A percentile compares a stretch with the other conserved stretches of the same genome.
Conservation (phyloP, 305 asterid genomes). For the Rubia balearica region DNA sequence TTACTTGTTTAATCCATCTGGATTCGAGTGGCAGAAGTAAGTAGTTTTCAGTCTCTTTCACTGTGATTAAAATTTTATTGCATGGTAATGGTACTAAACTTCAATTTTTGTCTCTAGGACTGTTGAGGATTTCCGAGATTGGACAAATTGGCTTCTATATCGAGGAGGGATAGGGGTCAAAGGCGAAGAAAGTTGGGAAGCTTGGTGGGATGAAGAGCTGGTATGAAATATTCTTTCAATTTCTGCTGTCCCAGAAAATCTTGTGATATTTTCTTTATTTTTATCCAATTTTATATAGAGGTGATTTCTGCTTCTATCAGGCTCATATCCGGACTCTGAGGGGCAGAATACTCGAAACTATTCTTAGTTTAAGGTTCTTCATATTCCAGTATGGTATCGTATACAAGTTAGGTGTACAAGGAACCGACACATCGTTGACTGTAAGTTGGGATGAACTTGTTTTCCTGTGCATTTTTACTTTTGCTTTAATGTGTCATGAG, state of each 20-base stretch:
- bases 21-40: slow-evolving; percentile 99
- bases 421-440: slow-evolving; percentile 63
- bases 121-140: slow-evolving; percentile 92
- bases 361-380: slow-evolving; percentile 85
- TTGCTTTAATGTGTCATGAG: slow-evolving; percentile 1
- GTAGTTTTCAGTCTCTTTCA: slow-evolving; percentile 41
- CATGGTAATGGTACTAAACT: slow-evolving; percentile 13
- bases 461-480: background rate
- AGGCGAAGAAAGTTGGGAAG: slow-evolving; percentile 99
- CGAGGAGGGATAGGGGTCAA: slow-evolving; percentile 99
- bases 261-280: background rate
- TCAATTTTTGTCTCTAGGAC: slow-evolving; percentile 44
- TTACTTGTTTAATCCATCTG: slow-evolving; percentile 94
- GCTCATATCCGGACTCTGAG: slow-evolving; percentile 83
- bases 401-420: slow-evolving; percentile 73
- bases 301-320: slow-evolving; percentile 37
- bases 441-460: slow-evolving; percentile 29
- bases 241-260: slow-evolving; percentile 5
- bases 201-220: slow-evolving; percentile 99
- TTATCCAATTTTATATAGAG: background rate
- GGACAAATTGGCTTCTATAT: slow-evolving; percentile 99
- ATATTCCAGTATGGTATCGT: slow-evolving; percentile 89
- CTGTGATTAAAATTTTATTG: background rate
- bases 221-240: slow-evolving; percentile 30
- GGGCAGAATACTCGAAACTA: slow-evolving; percentile 90